phyloP scores from a whole-genome alignment of 2,329 filamentous ascomycete genomes.

The Pseudohalonectria lignicola region DNA sequence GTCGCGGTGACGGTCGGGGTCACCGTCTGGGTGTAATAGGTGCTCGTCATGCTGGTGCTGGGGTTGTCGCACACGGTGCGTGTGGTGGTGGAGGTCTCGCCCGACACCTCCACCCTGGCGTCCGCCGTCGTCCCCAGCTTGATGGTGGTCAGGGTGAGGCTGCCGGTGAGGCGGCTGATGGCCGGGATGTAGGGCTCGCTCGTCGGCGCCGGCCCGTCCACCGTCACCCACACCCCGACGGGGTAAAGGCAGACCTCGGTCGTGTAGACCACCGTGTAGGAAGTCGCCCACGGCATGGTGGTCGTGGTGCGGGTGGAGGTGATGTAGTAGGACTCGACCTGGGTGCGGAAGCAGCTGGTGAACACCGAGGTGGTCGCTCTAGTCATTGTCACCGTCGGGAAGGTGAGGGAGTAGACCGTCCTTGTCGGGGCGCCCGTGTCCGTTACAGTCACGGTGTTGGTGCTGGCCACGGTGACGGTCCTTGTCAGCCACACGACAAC shows the following conservation, averaged over 20 bases:
- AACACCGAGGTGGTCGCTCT: neutral
- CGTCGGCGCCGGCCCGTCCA: slow-evolving; percentile 1
- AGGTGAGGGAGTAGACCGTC: neutral
- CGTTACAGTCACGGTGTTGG: neutral
- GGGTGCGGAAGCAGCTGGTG: slow-evolving; percentile 2
- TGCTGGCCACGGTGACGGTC: neutral
- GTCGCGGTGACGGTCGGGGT: neutral
- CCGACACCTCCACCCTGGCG: neutral
- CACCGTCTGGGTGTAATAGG: slow-evolving; percentile 1
- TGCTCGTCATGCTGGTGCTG: neutral
- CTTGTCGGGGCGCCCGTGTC: neutral
- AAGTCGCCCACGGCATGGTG: neutral
- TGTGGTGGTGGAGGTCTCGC: neutral
- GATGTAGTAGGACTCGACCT: slow-evolving; percentile 1
- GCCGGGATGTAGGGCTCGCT: slow-evolving; percentile 2
- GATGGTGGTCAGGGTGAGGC: neutral
- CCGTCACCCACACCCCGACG: neutral
- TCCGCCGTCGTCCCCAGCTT: neutral
- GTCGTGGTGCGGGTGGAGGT: neutral
- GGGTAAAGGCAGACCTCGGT: slow-evolving; percentile 1
- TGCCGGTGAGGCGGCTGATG: neutral
- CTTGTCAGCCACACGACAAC: no score
- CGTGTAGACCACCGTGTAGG: neutral
- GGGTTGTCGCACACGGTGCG: slow-evolving; percentile 1
- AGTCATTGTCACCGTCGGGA: neutral